Percentiles rank a stretch among this genome's conserved stretches.
phyloP scores from a whole-genome alignment of 352 stramenopile species.

The Phytophthora multivora region DNA sequence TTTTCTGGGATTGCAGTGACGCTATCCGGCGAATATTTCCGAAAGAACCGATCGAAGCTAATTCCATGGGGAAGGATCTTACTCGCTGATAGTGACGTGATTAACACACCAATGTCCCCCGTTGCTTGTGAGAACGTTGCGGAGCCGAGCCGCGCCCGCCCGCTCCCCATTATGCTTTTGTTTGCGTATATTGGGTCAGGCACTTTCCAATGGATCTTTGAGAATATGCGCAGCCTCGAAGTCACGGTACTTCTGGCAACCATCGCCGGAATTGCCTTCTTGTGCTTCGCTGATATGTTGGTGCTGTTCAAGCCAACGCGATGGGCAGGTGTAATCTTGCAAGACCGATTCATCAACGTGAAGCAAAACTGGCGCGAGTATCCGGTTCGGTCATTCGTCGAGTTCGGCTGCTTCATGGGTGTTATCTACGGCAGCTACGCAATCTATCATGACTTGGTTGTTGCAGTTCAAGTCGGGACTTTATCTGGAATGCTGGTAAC shows the following conservation, averaged over 20 bases:
- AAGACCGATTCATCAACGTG: constrained; percentile 82
- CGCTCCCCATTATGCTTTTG: constrained; percentile 67
- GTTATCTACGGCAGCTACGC: constrained; percentile 89
- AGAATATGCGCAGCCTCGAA: constrained; percentile 86
- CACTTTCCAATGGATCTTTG: constrained; percentile 90
- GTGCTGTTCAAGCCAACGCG: constrained; percentile 62
- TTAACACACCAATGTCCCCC: constrained; percentile 28
- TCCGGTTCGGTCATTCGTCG: constrained; percentile 83
- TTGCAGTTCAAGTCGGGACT: constrained; percentile 83
- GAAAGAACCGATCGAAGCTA: constrained; percentile 59
- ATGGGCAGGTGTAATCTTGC: constrained; percentile 81
- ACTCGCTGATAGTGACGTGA: constrained; percentile 23
- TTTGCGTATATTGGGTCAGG: constrained; percentile 87
- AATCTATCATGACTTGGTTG: constrained; percentile 81
- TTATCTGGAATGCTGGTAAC: constrained; percentile 83
- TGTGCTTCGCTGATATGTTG: constrained; percentile 78
- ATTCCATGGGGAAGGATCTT: constrained; percentile 49
- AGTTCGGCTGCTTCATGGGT: constrained; percentile 84
- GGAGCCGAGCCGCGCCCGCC: constrained; percentile 25
- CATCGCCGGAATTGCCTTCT: constrained; percentile 81
- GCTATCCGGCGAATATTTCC: constrained; percentile 79
- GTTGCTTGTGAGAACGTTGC: constrained; percentile 15
- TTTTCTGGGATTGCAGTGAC: constrained; percentile 85
- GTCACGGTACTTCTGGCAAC: constrained; percentile 79
- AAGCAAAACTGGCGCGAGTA: constrained; percentile 77